phyloP scores from a whole-genome alignment of 2,329 filamentous ascomycete genomes.

The Phialophora tarda region DNA sequence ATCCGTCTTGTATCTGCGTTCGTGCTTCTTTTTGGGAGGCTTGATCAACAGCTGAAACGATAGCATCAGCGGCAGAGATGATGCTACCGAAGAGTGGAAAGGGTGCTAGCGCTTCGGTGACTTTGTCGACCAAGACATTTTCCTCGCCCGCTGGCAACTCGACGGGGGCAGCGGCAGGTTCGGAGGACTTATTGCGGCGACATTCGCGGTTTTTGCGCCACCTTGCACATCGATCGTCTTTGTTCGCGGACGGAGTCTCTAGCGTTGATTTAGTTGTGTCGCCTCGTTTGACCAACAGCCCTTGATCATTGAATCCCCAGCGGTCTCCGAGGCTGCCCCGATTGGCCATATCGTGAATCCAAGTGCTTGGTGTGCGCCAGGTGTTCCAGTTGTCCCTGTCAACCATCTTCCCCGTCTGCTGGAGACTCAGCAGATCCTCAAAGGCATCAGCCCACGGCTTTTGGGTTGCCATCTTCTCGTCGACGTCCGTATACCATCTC shows the following conservation, averaged over 20 bases:
- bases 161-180: not conserved
- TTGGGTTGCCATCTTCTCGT: constrained; percentile 44
- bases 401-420: constrained; percentile 52
- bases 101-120: constrained; percentile 22
- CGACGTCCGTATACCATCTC: constrained; percentile 40
- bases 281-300: constrained; percentile 29
- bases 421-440: constrained; percentile 61
- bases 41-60: constrained; percentile 27
- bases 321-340: constrained; percentile 50
- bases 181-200: constrained; percentile 15
- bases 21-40: constrained; percentile 13
- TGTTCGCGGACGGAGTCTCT: not conserved
- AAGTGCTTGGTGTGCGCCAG: constrained; percentile 44
- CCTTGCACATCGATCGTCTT: constrained; percentile 15
- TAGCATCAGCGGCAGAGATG: constrained; percentile 27
- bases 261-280: not conserved
- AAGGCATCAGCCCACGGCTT: constrained; percentile 63
- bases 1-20: not conserved
- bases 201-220: constrained; percentile 23
- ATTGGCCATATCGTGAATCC: constrained; percentile 49
- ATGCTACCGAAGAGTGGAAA: constrained; percentile 29
- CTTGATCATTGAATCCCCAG: constrained; percentile 43
- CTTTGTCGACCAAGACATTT: constrained; percentile 24
- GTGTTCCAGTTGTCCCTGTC: constrained; percentile 42
- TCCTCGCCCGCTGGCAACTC: constrained; percentile 15